phyloP scores from a whole-genome alignment of 2,329 filamentous ascomycete genomes.

The Grosmannia penicillata region DNA sequence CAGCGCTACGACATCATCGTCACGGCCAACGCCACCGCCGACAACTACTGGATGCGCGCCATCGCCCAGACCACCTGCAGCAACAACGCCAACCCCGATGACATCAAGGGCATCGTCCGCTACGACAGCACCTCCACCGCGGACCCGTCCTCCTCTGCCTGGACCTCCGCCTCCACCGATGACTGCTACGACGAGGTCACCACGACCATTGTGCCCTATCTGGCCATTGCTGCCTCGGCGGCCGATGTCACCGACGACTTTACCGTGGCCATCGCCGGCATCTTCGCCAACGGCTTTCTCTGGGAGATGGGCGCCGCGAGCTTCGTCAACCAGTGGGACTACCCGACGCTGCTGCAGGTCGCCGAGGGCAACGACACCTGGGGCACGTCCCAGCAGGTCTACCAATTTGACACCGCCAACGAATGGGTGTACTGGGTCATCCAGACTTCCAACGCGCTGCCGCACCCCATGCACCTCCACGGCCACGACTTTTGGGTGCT shows the following conservation, averaged over 20 bases:
- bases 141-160: constrained; percentile 6
- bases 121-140: constrained; percentile 6
- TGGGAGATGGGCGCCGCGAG: constrained; percentile 14
- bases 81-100: constrained; percentile 4
- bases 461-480: constrained; percentile 28
- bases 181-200: constrained; percentile 14
- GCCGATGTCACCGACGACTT: constrained; percentile 4
- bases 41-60: constrained; percentile 7
- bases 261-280: not conserved
- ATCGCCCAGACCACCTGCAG: constrained; percentile 5
- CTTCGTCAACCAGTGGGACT: constrained; percentile 13
- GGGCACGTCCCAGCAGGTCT: constrained; percentile 6
- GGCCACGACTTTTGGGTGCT: constrained; percentile 27
- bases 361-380: constrained; percentile 7
- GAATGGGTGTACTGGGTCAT: constrained; percentile 10
- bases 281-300: constrained; percentile 7
- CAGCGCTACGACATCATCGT: constrained; percentile 19
- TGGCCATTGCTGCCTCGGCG: constrained; percentile 10
- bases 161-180: constrained; percentile 1
- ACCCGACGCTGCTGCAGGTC: constrained; percentile 9
- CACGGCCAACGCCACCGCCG: constrained; percentile 9
- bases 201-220: constrained; percentile 12
- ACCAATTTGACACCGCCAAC: constrained; percentile 4
- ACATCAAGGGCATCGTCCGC: constrained; percentile 7
- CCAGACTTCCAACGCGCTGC: constrained; percentile 4